A percentile compares a stretch with the other conserved stretches of the same genome.
Conservation (phyloP, 2,329 filamentous ascomycete species). For the Monosporascus sp. region DNA sequence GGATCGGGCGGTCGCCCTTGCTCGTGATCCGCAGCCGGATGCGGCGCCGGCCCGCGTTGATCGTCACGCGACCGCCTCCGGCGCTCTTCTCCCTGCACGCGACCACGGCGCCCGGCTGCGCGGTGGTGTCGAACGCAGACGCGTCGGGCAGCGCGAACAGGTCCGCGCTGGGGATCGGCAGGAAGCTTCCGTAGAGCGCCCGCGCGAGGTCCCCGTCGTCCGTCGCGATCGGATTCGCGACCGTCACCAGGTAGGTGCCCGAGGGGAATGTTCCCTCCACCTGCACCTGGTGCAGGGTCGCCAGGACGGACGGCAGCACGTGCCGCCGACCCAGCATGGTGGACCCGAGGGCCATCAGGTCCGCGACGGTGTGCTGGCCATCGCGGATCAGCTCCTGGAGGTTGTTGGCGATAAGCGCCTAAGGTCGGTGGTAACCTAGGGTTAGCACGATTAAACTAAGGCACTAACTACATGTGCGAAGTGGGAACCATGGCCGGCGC, state of each 20-base stretch:
- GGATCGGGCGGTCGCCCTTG: conserved; percentile 82
- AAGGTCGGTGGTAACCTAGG: neutral
- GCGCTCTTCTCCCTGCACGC: conserved; percentile 34
- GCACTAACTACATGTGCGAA: no score
- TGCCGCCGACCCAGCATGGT: conserved; percentile 92
- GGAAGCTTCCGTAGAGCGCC: conserved; percentile 85
- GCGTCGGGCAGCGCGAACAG: conserved; percentile 62
- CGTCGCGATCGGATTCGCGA: conserved; percentile 81
- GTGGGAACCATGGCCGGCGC: neutral
- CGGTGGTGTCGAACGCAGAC: conserved; percentile 60
- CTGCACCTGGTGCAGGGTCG: conserved; percentile 77
- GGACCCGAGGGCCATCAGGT: conserved; percentile 87
- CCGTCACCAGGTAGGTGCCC: conserved; percentile 90
- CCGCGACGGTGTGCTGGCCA: conserved; percentile 85
- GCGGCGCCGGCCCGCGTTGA: conserved; percentile 72
- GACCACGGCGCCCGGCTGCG: conserved; percentile 75
- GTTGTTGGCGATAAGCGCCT: conserved; percentile 81
- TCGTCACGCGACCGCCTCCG: conserved; percentile 50
- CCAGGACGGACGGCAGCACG: conserved; percentile 76
- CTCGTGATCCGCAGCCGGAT: conserved; percentile 74
- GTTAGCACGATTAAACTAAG: neutral
- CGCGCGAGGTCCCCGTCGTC: conserved; percentile 83
- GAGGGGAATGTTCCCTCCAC: conserved; percentile 90
- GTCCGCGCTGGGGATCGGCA: conserved; percentile 67
- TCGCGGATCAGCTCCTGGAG: conserved; percentile 96